phyloP scores from a whole-genome alignment of 805 yeast species.

The Tetrapisispora phaffii region DNA sequence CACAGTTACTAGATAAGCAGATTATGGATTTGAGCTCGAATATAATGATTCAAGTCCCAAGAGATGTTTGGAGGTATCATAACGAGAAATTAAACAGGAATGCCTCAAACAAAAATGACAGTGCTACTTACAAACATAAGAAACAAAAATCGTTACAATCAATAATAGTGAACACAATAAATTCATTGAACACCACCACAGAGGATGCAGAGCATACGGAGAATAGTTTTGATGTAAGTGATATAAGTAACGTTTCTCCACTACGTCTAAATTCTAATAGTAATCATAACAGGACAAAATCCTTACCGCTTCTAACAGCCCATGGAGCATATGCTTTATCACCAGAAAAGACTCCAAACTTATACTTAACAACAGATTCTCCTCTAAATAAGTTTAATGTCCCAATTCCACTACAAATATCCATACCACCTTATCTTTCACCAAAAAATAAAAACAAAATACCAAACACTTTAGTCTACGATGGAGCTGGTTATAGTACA shows the following conservation, averaged over 20 bases:
- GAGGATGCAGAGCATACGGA: background rate
- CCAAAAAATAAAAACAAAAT: conserved; percentile 24
- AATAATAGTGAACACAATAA: conserved; percentile 21
- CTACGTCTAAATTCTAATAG: conserved; percentile 6
- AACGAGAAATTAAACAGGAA: conserved; percentile 5
- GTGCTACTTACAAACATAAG: conserved; percentile 4
- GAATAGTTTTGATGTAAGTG: background rate
- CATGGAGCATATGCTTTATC: conserved; percentile 1
- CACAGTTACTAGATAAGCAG: conserved; percentile 7
- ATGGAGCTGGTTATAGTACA: conserved; percentile 31
- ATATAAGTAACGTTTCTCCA: conserved; percentile 8
- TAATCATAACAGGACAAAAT: background rate
- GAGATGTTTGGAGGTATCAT: conserved; percentile 25
- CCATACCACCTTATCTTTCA: conserved; percentile 32
- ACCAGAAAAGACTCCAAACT: conserved; percentile 6
- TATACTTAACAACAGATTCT: conserved; percentile 31
- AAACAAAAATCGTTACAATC: conserved; percentile 21
- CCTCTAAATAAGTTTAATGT: conserved; percentile 28
- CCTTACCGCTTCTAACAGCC: conserved; percentile 1
- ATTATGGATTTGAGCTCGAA: conserved; percentile 23
- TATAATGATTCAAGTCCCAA: conserved; percentile 25
- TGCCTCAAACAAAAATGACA: background rate
- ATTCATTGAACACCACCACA: background rate
- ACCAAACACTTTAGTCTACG: conserved; percentile 28
- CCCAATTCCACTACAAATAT: conserved; percentile 32